Conservation (phyloP, 2,329 filamentous ascomycete genomes). For the Claviceps digitariae region DNA sequence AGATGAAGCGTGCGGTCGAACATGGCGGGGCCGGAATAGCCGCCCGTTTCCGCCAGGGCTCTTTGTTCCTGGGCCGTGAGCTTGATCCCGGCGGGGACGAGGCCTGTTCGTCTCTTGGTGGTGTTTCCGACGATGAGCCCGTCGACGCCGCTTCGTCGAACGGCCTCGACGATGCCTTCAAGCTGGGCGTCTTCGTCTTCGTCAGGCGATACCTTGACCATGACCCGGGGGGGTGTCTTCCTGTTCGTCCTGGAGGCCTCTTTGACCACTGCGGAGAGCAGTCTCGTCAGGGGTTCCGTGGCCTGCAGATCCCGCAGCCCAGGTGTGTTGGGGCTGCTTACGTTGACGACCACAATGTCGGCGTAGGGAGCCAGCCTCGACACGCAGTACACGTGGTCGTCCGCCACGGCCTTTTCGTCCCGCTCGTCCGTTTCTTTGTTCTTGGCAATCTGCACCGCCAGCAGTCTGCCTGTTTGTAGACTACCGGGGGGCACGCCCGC, state of each 20-base stretch:
- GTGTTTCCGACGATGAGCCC: conserved; percentile 97
- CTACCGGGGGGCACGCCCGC: conserved; percentile 73
- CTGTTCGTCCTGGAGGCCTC: conserved; percentile 58
- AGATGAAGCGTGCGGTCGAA: conserved; percentile 68
- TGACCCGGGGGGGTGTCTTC: conserved; percentile 55
- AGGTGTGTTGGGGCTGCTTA: conserved; percentile 91
- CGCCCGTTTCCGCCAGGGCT: conserved; percentile 63
- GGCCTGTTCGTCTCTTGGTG: conserved; percentile 64
- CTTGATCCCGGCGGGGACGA: conserved; percentile 52
- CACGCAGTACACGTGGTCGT: conserved; percentile 84
- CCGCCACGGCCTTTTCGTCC: conserved; percentile 68
- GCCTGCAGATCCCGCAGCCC: conserved; percentile 80
- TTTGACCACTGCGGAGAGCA: conserved; percentile 70
- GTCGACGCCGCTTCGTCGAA: conserved; percentile 74
- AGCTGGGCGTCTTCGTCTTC: conserved; percentile 80
- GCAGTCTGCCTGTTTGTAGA: conserved; percentile 57
- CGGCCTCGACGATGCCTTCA: conserved; percentile 74
- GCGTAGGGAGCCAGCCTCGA: conserved; percentile 72
- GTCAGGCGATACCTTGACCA: conserved; percentile 97
- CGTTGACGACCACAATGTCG: conserved; percentile 95
- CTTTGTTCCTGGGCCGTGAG: conserved; percentile 54
- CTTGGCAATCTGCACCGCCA: conserved; percentile 92
- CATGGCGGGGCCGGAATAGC: conserved; percentile 82
- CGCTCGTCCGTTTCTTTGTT: conserved; percentile 83
- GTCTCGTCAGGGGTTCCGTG: conserved; percentile 64